These are phyloP conservation scores for Salix caprea DNA, from an alignment of 345 rosid genomes.

Conservation along the genomic window DNA sequence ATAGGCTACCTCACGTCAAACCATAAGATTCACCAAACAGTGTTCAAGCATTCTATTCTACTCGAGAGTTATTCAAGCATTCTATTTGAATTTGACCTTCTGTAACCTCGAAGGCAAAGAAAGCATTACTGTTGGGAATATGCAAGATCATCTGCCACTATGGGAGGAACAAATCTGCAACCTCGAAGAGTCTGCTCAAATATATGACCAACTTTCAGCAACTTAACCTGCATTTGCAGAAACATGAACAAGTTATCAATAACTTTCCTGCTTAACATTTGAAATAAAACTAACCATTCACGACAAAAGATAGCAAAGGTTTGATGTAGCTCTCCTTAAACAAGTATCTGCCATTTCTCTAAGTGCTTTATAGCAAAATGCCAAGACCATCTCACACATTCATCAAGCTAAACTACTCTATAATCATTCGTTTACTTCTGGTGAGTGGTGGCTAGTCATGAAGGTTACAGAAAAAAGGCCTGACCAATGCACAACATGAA, in stretches of 20 bases:
- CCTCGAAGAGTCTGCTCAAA: constrained; percentile 87
- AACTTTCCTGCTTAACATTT: too few relatives aligned
- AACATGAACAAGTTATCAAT: not conserved
- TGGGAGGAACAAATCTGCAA: constrained; percentile 66
- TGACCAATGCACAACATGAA: too few relatives aligned
- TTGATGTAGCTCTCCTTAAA: not conserved
- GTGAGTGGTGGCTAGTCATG: not conserved
- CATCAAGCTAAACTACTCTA: not conserved
- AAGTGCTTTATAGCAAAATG: not conserved
- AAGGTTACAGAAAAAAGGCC: too few relatives aligned
- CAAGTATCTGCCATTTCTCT: not conserved
- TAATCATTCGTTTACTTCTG: not conserved
- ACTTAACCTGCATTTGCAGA: constrained; percentile 45
- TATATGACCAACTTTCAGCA: constrained; percentile 71
- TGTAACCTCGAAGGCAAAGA: not conserved
- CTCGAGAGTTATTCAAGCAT: not conserved
- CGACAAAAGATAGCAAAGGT: not conserved
- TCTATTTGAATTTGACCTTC: not conserved
- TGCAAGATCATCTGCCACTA: constrained; percentile 20
- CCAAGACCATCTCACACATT: not conserved
- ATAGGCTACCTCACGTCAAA: too few relatives aligned
- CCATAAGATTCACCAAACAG: too few relatives aligned
- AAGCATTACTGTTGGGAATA: not conserved
- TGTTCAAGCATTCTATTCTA: not conserved
- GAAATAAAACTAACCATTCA: not conserved